Evolutionary conservation across 345 rosid genomes (phyloP).

Genomic region (Eucalyptus erythrocorys): DNA sequence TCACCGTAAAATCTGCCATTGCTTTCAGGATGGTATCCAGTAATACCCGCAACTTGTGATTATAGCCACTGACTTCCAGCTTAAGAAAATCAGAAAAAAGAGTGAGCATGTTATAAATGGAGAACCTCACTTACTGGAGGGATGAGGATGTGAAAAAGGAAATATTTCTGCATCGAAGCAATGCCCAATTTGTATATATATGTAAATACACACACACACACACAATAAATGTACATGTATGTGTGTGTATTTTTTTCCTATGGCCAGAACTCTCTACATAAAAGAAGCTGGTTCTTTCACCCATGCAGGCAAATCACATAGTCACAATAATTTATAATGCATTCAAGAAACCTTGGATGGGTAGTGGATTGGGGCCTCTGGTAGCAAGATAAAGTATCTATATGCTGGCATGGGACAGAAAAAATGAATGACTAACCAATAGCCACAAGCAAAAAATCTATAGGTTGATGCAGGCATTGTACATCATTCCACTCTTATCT

Average conservation of each 20-base stretch:
- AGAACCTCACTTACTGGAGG: not conserved
- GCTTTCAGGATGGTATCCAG: slow-evolving; percentile 51
- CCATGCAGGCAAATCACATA: not conserved
- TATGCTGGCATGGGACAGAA: not conserved
- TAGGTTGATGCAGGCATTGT: not conserved
- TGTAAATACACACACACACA: not conserved
- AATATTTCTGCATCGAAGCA: not conserved
- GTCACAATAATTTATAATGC: not conserved
- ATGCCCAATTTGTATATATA: not conserved
- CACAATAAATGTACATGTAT: not conserved
- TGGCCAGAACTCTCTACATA: not conserved
- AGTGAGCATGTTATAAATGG: not conserved
- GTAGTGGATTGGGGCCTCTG: not conserved
- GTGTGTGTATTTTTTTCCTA: not conserved
- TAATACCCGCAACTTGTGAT: slow-evolving; percentile 68
- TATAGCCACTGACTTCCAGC: slow-evolving; percentile 48
- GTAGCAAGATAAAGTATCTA: not conserved
- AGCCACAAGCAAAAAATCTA: not conserved
- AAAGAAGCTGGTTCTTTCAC: not conserved
- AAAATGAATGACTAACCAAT: not conserved
- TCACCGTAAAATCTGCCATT: slow-evolving; percentile 61
- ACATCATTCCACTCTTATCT: not conserved
- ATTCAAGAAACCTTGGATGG: not conserved
- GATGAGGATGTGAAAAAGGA: not conserved
- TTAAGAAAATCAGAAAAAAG: not conserved